A percentile compares a stretch with the other conserved stretches of the same genome.
Evolutionary conservation across 2,329 filamentous ascomycete species (phyloP).

Genomic region (Blastomyces gilchristii): DNA sequence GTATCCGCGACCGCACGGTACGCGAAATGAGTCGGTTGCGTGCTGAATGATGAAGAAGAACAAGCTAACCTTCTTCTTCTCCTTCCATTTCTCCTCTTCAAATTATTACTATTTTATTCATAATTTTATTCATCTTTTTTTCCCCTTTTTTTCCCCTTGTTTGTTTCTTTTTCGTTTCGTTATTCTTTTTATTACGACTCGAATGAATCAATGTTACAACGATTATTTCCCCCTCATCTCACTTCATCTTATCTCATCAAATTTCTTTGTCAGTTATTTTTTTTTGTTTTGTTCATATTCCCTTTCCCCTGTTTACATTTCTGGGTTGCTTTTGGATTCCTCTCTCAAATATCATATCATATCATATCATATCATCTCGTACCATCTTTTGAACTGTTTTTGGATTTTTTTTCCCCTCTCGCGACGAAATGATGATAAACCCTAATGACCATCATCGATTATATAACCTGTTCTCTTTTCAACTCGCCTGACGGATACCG

Average conservation of each 20-base stretch:
- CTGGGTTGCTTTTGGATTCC: no score
- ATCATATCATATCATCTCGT: no score
- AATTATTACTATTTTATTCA: conserved; percentile 1
- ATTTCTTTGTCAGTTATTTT: not conserved
- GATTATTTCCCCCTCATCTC: not conserved
- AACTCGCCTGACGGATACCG: no score
- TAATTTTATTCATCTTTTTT: not conserved
- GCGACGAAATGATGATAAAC: no score
- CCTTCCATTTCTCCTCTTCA: not conserved
- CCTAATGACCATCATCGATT: no score
- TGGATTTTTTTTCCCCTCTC: no score
- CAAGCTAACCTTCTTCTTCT: no score
- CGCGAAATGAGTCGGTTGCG: not conserved
- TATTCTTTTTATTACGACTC: not conserved
- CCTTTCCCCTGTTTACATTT: not conserved
- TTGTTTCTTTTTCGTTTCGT: not conserved
- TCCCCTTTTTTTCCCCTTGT: not conserved
- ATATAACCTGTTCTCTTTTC: no score
- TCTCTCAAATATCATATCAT: no score
- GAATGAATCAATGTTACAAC: not conserved
- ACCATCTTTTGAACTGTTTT: no score
- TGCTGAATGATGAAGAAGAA: not conserved
- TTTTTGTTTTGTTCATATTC: not conserved
- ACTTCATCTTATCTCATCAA: not conserved
- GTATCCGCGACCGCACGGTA: conserved; percentile 14